These are phyloP conservation scores for Ceratocystis albifundus DNA, from an alignment of 2,329 filamentous ascomycete genomes.

Conservation along the genomic window DNA sequence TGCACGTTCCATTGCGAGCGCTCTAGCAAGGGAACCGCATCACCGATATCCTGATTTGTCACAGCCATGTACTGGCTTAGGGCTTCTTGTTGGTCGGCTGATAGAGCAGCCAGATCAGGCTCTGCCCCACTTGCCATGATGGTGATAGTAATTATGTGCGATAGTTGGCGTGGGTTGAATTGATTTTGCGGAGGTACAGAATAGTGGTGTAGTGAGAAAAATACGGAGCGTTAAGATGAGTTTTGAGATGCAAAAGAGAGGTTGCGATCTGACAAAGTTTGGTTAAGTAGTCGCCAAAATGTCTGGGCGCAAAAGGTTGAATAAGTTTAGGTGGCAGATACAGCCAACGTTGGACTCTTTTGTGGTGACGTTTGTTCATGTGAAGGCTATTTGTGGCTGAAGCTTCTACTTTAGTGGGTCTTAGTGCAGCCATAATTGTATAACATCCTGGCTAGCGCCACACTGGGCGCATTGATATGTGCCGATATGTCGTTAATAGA, in stretches of 20 bases:
- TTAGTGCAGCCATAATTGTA: not conserved
- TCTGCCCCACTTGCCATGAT: slow-evolving; percentile 39
- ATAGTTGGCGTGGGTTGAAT: not conserved
- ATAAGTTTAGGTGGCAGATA: slow-evolving; percentile 7
- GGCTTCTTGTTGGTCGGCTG: slow-evolving; percentile 65
- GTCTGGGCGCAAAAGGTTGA: slow-evolving; percentile 1
- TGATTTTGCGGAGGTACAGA: too few species aligned
- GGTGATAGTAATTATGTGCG: not conserved
- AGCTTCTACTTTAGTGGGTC: slow-evolving; percentile 1
- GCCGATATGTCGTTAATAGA: slow-evolving; percentile 6
- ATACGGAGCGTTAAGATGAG: too few species aligned
- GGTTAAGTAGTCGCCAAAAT: not conserved
- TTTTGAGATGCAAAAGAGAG: not conserved
- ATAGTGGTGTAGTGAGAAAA: not conserved
- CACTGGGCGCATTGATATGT: not conserved
- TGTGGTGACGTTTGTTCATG: slow-evolving; percentile 12
- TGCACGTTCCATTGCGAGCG: slow-evolving; percentile 95
- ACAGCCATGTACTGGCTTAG: slow-evolving; percentile 82
- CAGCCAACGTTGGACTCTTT: not conserved
- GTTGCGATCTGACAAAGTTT: not conserved
- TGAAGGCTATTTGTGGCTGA: slow-evolving; percentile 7
- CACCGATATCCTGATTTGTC: slow-evolving; percentile 66
- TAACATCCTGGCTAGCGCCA: not conserved
- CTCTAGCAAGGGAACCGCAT: slow-evolving; percentile 67
- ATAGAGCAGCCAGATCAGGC: slow-evolving; percentile 46